A percentile compares a stretch with the other conserved stretches of the same genome.
Conservation (phyloP, 1,284 basidiomycete genomes). For the Mixia osmundae region DNA sequence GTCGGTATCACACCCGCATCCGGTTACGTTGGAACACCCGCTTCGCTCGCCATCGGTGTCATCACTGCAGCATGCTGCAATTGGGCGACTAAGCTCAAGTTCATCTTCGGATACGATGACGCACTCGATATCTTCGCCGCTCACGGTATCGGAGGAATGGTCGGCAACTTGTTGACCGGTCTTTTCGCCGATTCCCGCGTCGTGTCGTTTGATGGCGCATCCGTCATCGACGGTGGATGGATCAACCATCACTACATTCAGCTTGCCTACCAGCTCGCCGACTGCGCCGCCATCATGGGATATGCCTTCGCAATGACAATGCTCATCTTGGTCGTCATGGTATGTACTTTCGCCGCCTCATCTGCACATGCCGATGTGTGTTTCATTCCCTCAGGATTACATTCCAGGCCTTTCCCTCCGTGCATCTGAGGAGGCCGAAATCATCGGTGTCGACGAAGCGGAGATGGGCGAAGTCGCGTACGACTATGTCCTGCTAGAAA, state of each 20-base stretch:
- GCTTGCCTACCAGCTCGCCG: constrained; percentile 67
- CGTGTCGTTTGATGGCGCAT: constrained; percentile 55
- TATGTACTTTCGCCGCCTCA: no score
- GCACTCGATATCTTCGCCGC: constrained; percentile 51
- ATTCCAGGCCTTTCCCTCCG: constrained; percentile 67
- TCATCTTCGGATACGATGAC: constrained; percentile 39
- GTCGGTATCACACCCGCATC: constrained; percentile 42
- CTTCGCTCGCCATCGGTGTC: constrained; percentile 44
- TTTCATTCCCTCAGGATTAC: no score
- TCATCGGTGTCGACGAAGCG: constrained; percentile 75
- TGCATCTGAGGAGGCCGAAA: constrained; percentile 56
- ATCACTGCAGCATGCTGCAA: constrained; percentile 43
- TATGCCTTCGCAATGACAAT: constrained; percentile 47
- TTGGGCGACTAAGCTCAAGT: constrained; percentile 67
- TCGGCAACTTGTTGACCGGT: constrained; percentile 61
- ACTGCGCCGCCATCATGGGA: constrained; percentile 42
- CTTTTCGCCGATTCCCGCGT: constrained; percentile 71
- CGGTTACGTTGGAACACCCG: constrained; percentile 31
- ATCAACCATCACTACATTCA: constrained; percentile 49
- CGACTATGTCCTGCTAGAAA: no score
- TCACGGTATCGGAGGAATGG: constrained; percentile 66
- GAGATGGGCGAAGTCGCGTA: constrained; percentile 91
- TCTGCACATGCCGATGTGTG: no score
- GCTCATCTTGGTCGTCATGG: constrained; percentile 71
- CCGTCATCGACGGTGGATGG: constrained; percentile 62